Percentiles rank a stretch among this genome's conserved stretches.
These are phyloP conservation scores for Saccharomyces hybrid DNA, from an alignment of 1,139 yeast species.

Conservation along the genomic window DNA sequence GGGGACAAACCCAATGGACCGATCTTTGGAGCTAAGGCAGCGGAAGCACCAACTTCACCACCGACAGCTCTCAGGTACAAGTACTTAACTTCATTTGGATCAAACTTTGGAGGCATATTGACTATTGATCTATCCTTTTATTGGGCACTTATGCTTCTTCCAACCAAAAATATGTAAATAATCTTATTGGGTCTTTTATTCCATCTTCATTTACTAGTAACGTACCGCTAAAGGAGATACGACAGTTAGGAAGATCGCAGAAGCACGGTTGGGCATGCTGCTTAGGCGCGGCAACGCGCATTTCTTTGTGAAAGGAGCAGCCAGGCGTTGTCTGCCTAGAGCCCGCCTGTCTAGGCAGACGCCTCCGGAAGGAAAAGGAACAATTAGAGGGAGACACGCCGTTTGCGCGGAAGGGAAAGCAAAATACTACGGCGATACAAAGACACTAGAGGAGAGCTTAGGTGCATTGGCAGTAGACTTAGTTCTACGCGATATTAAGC, in stretches of 20 bases:
- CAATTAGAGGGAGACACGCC: not conserved
- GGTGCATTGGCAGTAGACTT: not conserved
- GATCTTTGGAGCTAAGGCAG: slow-evolving; percentile 99
- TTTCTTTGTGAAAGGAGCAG: not conserved
- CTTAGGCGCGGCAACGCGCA: not conserved
- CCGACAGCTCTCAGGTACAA: slow-evolving; percentile 99
- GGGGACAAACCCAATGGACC: slow-evolving; percentile 99
- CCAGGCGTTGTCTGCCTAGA: not conserved
- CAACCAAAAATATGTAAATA: not conserved
- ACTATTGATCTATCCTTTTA: slow-evolving; percentile 5
- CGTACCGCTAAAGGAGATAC: not conserved
- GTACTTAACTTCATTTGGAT: slow-evolving; percentile 97
- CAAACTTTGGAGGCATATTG: slow-evolving; percentile 90
- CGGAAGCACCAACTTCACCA: slow-evolving; percentile 99
- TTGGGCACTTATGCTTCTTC: slow-evolving; percentile 4
- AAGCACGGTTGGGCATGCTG: not conserved
- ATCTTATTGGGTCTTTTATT: not conserved
- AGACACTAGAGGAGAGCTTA: not conserved
- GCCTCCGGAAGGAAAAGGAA: not conserved
- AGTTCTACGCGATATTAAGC: no score
- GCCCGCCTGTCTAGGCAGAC: not conserved
- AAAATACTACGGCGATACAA: not conserved
- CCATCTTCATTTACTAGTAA: not conserved
- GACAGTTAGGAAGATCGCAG: not conserved
- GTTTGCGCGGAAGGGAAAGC: not conserved